Evolutionary conservation across 2,329 filamentous ascomycete genomes (phyloP), one percentile per base, ranked within the genome.

Genomic region (Lasiodiplodia hormozganensis): DNA sequence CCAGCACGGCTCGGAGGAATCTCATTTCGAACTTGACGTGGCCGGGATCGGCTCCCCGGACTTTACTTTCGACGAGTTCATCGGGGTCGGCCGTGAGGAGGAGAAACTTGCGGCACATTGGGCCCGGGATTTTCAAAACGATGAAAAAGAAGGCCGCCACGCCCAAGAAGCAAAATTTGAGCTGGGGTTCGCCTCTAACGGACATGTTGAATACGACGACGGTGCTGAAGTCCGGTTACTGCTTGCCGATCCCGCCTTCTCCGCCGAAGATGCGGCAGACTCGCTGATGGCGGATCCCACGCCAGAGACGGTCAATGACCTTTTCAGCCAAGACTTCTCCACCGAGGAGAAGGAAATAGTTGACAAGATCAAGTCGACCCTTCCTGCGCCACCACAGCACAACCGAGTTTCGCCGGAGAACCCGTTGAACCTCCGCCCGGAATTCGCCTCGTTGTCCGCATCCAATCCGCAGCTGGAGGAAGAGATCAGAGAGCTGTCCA

Each of bases 221-320:
- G 70, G 70, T 14, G 69, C 70, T 21, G 70, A 70, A 52, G 70
- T 71, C 11, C 54, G 69, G 28, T 53, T 62, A 23, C 47, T 71
- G 6, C 67, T 71, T 5, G 69, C 70, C 14, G 65, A 70, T 51
- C 70, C 69, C 5, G 10, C 28, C 4, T 69, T 71, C 40, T 51
- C 34, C n/a, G 21, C 36, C n/a, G 62, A 66, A n/a, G 66, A 34
- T 6, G 14, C 12, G 11, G 16, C 38, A 36, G 40, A 69, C n/a
- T 16, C 47, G 21, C 60, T 65, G 38, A 38, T 62, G 21, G 47
- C 34, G 16, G 69, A 69, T 28, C 34, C 60, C 11, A 62, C 60
- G 4, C 49, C 69, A 34, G 47, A 68, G 12, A 68, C 58, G 4
- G 62, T 58, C n/a, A 54, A 51, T 5, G 69, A 65, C 21, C 65